These are phyloP conservation scores for Plasmodium cynomolgi DNA, from an alignment of 169 alveolate genomes.

Conservation along the genomic window DNA sequence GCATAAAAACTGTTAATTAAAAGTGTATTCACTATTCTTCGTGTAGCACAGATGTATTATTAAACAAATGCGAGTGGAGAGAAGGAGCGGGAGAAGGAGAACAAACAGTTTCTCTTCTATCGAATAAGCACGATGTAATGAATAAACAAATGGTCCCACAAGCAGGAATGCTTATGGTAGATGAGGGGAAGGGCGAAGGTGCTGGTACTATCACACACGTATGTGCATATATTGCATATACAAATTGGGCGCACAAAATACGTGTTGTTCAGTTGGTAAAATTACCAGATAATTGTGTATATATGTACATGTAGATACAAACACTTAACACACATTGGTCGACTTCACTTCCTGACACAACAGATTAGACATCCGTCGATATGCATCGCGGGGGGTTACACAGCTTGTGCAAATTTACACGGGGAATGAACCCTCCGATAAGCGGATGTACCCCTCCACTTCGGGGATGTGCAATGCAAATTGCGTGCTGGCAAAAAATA, in stretches of 20 bases:
- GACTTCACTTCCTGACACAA: neutral
- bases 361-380: neutral
- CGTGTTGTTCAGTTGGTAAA: neutral
- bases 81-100: too few species aligned
- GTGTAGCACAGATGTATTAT: neutral
- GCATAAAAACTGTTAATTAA: constrained; percentile 8
- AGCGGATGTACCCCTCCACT: neutral
- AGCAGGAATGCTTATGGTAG: neutral
- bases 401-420: neutral
- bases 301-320: neutral
- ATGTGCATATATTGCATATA: neutral
- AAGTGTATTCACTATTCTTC: neutral
- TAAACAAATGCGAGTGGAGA: neutral
- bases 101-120: neutral
- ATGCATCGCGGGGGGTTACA: neutral
- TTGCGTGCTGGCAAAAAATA: neutral
- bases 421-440: neutral
- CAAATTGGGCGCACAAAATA: neutral
- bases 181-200: neutral
- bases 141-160: constrained; percentile 1
- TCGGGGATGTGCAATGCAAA: neutral
- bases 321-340: neutral
- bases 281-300: neutral
- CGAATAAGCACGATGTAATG: neutral
- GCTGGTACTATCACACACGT: neutral